Percentiles rank a stretch among this genome's conserved stretches.
These are phyloP conservation scores for Leccinum holopus DNA, from an alignment of 1,284 basidiomycete genomes.

Conservation along the genomic window DNA sequence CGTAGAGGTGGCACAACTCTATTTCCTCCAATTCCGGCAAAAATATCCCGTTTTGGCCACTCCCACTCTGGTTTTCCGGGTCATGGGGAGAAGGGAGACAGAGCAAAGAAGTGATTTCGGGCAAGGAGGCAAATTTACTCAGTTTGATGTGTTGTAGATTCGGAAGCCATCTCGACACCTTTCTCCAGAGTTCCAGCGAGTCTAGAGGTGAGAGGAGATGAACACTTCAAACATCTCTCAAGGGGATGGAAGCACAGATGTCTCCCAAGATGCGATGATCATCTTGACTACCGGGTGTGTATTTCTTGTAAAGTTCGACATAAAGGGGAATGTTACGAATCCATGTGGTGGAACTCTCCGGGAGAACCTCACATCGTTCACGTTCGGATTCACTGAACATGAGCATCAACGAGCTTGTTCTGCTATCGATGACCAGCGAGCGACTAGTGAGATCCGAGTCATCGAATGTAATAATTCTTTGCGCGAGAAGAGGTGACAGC, in stretches of 20 bases:
- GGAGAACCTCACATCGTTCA: neutral
- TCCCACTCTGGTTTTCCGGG: no score
- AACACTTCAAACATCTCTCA: neutral
- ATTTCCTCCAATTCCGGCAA: neutral
- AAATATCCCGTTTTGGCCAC: neutral
- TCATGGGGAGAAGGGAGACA: neutral
- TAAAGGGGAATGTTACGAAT: neutral
- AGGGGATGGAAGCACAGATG: slow-evolving; percentile 1
- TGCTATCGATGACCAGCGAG: neutral
- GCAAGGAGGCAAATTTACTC: neutral
- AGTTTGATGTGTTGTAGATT: slow-evolving; percentile 7
- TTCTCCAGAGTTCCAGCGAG: neutral
- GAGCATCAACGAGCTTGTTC: neutral
- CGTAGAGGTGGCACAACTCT: neutral
- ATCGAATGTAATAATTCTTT: neutral
- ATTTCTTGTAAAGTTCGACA: neutral
- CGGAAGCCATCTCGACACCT: neutral
- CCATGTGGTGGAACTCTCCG: neutral
- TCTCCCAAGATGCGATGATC: neutral
- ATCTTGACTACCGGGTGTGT: neutral
- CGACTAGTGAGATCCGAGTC: neutral
- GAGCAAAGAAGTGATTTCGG: neutral
- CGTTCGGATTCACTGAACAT: neutral
- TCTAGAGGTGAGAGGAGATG: neutral
- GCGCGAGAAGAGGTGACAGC: neutral